Percentiles rank a stretch among this genome's conserved stretches.
Conservation (phyloP, 352 stramenopile species). For the Phytopythium helicoides region DNA sequence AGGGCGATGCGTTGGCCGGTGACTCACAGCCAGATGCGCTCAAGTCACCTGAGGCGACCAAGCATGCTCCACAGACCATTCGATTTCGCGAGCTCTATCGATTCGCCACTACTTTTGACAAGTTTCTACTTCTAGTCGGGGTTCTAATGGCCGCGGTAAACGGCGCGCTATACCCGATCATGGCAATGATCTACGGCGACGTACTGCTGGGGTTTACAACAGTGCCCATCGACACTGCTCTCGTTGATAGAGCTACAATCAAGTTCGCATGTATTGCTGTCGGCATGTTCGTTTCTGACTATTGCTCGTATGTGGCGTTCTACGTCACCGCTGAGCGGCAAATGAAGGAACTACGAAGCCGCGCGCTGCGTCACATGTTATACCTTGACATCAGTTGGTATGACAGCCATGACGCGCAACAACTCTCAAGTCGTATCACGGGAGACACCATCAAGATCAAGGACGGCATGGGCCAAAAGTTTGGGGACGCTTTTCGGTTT, state of each 20-base stretch:
- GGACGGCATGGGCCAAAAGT: conserved; percentile 14
- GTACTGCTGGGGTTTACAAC: conserved; percentile 15
- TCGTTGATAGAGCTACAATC: conserved; percentile 8
- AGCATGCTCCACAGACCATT: too few relatives aligned
- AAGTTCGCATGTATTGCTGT: conserved; percentile 13
- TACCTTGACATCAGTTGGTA: conserved; percentile 21
- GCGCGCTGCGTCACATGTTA: conserved; percentile 12
- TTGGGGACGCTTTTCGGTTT: conserved; percentile 11
- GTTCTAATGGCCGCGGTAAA: conserved; percentile 17
- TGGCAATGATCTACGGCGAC: conserved; percentile 44
- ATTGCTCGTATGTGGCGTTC: conserved; percentile 5
- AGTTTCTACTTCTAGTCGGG: conserved; percentile 7
- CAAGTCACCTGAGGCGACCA: too few relatives aligned
- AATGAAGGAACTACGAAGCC: conserved; percentile 13
- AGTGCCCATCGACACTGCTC: conserved; percentile 11
- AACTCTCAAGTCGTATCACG: conserved; percentile 13
- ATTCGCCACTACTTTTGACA: conserved; percentile 9
- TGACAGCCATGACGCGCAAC: conserved; percentile 9
- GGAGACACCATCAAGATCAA: conserved; percentile 18
- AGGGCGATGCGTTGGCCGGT: too few relatives aligned
- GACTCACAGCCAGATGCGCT: too few relatives aligned
- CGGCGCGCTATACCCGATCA: conserved; percentile 32
- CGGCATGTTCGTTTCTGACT: conserved; percentile 11
- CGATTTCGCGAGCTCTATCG: conserved; percentile 8
- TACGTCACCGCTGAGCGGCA: conserved; percentile 15